Percentiles rank a stretch among this genome's conserved stretches.
Conservation (phyloP, 1,139 yeast genomes). For the Sugiyamaella castrensis region DNA sequence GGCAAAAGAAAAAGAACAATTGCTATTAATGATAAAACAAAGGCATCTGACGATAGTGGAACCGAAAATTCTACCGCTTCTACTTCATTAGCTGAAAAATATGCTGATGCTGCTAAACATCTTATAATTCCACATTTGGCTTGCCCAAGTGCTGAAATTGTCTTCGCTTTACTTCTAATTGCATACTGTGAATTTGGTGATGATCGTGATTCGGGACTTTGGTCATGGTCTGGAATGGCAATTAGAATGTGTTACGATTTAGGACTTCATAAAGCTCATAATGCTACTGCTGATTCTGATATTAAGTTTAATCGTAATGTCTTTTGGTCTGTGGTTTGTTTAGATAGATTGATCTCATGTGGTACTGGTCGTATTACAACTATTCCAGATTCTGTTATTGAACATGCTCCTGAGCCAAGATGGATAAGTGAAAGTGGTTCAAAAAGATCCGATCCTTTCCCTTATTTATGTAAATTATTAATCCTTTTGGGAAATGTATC, state of each 20-base stretch:
- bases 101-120: conserved; percentile 29
- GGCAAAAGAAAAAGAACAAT: too few species aligned
- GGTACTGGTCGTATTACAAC: conserved; percentile 32
- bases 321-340: conserved; percentile 32
- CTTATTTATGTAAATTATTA: conserved; percentile 29
- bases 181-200: conserved; percentile 33
- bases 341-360: conserved; percentile 32
- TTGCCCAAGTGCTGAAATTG: conserved; percentile 30
- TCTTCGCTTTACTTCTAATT: conserved; percentile 28
- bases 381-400: conserved; percentile 25
- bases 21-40: too few species aligned
- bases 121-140: conserved; percentile 31
- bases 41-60: too few species aligned
- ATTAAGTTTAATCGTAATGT: conserved; percentile 20
- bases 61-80: not conserved
- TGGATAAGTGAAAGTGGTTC: conserved; percentile 3
- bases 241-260: conserved; percentile 33
- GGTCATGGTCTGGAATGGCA: conserved; percentile 36
- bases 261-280: conserved; percentile 28
- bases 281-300: conserved; percentile 7
- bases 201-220: conserved; percentile 33
- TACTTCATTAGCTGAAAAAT: conserved; percentile 21
- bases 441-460: conserved; percentile 30
- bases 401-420: conserved; percentile 21
- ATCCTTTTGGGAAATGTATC: conserved; percentile 30